phyloP scores from a whole-genome alignment of 2,329 filamentous ascomycete genomes.

The Colletotrichum theobromicola region DNA sequence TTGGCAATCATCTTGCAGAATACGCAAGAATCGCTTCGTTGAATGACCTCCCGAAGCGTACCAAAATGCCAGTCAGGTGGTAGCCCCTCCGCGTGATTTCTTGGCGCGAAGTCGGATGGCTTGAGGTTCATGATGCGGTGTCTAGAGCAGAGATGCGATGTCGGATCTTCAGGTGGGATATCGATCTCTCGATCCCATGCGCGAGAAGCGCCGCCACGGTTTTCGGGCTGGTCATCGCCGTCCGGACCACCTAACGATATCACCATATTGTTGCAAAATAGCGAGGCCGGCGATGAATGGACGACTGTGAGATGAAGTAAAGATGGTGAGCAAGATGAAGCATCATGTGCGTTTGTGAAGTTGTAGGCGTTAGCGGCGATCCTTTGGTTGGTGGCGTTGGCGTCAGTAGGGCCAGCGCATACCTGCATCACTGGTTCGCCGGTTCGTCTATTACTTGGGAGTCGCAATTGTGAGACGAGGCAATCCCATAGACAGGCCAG shows the following conservation, averaged over 20 bases:
- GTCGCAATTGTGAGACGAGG: background rate
- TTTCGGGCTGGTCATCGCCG: accelerated
- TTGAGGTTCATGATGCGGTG: background rate
- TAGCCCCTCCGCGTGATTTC: accelerated
- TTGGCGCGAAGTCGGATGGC: background rate
- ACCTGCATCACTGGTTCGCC: background rate
- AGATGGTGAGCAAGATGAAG: background rate
- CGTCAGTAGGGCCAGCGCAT: background rate
- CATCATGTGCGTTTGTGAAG: background rate
- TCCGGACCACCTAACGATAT: background rate
- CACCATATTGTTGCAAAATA: background rate
- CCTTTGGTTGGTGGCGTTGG: background rate
- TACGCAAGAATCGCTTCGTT: background rate
- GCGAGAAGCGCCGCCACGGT: accelerated
- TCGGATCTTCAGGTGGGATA: background rate
- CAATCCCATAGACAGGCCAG: background rate
- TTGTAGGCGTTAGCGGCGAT: background rate
- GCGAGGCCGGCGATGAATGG: background rate
- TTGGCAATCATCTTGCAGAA: background rate
- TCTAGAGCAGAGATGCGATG: background rate
- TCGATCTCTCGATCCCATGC: background rate
- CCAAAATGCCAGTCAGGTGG: background rate
- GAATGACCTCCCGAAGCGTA: background rate
- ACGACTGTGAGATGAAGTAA: background rate
- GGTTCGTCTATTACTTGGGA: background rate